Evolutionary conservation across 2,329 filamentous ascomycete species (phyloP).

Genomic region (Xylaria sp.): DNA sequence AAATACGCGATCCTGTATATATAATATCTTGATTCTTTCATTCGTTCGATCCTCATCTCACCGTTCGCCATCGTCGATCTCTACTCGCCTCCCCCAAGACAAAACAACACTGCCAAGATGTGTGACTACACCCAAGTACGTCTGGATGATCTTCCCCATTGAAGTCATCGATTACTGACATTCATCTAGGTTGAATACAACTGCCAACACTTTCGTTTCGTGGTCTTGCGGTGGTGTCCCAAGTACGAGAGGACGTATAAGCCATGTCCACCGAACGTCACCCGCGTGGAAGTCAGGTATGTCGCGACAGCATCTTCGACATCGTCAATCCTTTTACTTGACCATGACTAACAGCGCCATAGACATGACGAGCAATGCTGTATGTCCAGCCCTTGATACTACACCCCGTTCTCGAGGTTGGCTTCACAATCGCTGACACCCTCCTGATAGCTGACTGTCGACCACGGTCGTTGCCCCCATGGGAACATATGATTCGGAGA

Average conservation of each 20-base stretch:
- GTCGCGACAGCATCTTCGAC: background rate
- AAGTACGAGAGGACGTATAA: conserved; percentile 32
- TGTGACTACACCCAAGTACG: conserved; percentile 34
- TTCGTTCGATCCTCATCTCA: background rate
- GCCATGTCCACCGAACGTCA: conserved; percentile 31
- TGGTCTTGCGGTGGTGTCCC: conserved; percentile 32
- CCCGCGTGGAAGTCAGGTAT: conserved; percentile 31
- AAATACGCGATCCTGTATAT: background rate
- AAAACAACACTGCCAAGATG: conserved; percentile 18
- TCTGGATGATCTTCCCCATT: background rate
- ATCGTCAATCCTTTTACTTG: background rate
- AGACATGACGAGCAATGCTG: conserved; percentile 32
- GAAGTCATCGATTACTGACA: conserved; percentile 1
- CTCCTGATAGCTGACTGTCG: conserved; percentile 30
- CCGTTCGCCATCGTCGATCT: background rate
- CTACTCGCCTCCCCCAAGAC: background rate
- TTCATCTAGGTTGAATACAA: conserved; percentile 30
- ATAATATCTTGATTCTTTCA: background rate
- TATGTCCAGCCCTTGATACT: conserved; percentile 14
- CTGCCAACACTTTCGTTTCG: conserved; percentile 32
- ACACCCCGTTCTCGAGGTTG: background rate
- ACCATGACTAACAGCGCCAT: conserved; percentile 7
- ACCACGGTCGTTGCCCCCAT: conserved; percentile 28
- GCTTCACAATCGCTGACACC: background rate
- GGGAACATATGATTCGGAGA: conserved; percentile 33